Conservation (phyloP, 352 stramenopile genomes). For the Phytophthora kernoviae region DNA sequence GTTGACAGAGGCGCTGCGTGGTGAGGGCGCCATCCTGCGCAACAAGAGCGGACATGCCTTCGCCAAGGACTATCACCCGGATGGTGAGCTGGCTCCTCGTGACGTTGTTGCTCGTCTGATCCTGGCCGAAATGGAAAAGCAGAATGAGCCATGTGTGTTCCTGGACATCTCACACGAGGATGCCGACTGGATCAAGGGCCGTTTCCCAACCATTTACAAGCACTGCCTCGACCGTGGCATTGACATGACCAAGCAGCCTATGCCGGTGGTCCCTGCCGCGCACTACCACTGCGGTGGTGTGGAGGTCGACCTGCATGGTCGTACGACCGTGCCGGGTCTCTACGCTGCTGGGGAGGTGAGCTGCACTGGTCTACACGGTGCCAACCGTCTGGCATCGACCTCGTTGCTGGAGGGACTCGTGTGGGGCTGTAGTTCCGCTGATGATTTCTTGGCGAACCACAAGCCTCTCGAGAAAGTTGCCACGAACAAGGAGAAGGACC, state of each 20-base stretch:
- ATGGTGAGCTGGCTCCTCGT: constrained; percentile 92
- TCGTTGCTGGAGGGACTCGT: constrained; percentile 94
- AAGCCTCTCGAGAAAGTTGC: constrained; percentile 19
- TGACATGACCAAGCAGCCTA: constrained; percentile 90
- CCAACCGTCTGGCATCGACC: constrained; percentile 94
- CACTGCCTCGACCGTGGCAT: constrained; percentile 81
- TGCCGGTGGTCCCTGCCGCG: constrained; percentile 92
- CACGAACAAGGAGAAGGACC: constrained; percentile 31
- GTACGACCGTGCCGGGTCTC: constrained; percentile 80
- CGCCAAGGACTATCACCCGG: constrained; percentile 92
- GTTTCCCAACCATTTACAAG: constrained; percentile 90
- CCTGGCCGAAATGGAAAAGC: constrained; percentile 89
- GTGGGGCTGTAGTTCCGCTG: constrained; percentile 91
- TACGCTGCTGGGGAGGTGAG: constrained; percentile 94
- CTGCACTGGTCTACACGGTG: constrained; percentile 94
- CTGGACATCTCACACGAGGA: constrained; percentile 94
- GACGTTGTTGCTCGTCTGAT: constrained; percentile 95
- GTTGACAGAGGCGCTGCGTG: constrained; percentile 92
- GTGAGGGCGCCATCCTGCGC: constrained; percentile 91
- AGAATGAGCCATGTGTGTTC: constrained; percentile 84
- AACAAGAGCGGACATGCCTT: constrained; percentile 82
- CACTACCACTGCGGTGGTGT: constrained; percentile 96
- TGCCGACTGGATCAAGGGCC: constrained; percentile 78
- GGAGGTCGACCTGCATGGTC: constrained; percentile 87
- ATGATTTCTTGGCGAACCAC: constrained; percentile 52